Conservation (phyloP, 2,329 filamentous ascomycete species). For the Penicillium olsonii region DNA sequence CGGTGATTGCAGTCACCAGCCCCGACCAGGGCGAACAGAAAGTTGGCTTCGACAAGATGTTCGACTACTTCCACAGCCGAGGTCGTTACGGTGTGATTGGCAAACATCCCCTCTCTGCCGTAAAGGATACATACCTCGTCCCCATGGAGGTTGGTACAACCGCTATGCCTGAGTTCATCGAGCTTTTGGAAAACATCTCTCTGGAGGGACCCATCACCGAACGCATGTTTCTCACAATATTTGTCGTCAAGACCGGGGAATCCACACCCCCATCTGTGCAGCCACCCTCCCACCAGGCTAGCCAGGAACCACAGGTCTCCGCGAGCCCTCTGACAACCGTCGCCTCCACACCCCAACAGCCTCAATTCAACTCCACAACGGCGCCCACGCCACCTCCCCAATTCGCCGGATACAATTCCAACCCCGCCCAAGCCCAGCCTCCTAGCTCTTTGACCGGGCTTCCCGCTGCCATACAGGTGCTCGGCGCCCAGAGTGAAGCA, state of each 20-base stretch:
- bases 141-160: slow-evolving; percentile 73
- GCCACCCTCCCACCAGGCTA: slow-evolving; percentile 42
- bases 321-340: slow-evolving; percentile 36
- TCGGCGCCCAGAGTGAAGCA: slow-evolving; percentile 63
- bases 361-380: slow-evolving; percentile 28
- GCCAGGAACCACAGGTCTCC: slow-evolving; percentile 35
- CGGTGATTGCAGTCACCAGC: slow-evolving; percentile 71
- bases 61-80: slow-evolving; percentile 81
- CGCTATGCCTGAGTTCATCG: slow-evolving; percentile 78
- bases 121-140: slow-evolving; percentile 89
- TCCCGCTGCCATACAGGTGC: slow-evolving; percentile 61
- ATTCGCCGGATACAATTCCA: slow-evolving; percentile 16
- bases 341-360: slow-evolving; percentile 30
- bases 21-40: slow-evolving; percentile 61
- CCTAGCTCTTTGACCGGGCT: slow-evolving; percentile 47
- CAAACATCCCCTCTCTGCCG: slow-evolving; percentile 70
- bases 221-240: slow-evolving; percentile 77
- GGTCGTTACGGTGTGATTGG: slow-evolving; percentile 85
- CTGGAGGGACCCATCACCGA: slow-evolving; percentile 72
- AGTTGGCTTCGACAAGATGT: slow-evolving; percentile 71
- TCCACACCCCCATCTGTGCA: slow-evolving; percentile 44
- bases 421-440: slow-evolving; percentile 17
- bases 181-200: slow-evolving; percentile 81
- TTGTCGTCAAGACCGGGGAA: slow-evolving; percentile 72
- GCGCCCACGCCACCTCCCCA: slow-evolving; percentile 26